These are phyloP conservation scores for Solanum okadae DNA, from an alignment of 257 asterid genomes.

Conservation along the genomic window DNA sequence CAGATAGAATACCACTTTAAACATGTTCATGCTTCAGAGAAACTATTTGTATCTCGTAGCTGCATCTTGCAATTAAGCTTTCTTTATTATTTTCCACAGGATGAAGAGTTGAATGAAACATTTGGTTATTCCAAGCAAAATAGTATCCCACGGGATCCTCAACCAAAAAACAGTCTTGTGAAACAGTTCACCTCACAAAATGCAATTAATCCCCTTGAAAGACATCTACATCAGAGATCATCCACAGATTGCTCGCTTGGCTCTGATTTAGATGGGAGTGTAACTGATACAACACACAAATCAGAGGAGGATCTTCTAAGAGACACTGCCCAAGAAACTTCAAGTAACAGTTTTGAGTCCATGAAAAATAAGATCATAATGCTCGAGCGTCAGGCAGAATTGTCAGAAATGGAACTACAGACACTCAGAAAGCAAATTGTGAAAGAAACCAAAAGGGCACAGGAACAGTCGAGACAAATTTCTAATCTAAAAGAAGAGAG, in stretches of 20 bases:
- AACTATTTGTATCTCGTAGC: background rate
- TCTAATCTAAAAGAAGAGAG: slow-evolving; percentile 47
- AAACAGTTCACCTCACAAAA: slow-evolving; percentile 2
- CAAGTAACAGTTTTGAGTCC: slow-evolving; percentile 15
- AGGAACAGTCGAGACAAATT: slow-evolving; percentile 55
- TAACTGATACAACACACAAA: slow-evolving; percentile 7
- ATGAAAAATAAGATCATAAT: slow-evolving; percentile 29
- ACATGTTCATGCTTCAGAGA: background rate
- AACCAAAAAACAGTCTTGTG: slow-evolving; percentile 20
- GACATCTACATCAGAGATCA: slow-evolving; percentile 11
- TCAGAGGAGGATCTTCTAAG: slow-evolving; percentile 16
- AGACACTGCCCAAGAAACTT: slow-evolving; percentile 15
- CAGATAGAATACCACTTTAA: background rate
- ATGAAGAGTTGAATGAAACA: slow-evolving; percentile 37
- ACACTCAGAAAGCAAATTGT: slow-evolving; percentile 67
- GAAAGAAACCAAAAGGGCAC: slow-evolving; percentile 59
- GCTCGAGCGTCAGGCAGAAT: slow-evolving; percentile 61
- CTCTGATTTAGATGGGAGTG: slow-evolving; percentile 18
- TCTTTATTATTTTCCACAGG: slow-evolving; percentile 20
- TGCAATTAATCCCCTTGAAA: background rate
- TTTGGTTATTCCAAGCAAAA: slow-evolving; percentile 24
- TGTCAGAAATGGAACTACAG: slow-evolving; percentile 70
- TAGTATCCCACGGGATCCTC: slow-evolving; percentile 32
- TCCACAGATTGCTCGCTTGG: slow-evolving; percentile 17
- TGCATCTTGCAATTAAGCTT: background rate